These are phyloP conservation scores for Apiotrichum domesticum DNA, from an alignment of 1,284 basidiomycete genomes.

Conservation along the genomic window DNA sequence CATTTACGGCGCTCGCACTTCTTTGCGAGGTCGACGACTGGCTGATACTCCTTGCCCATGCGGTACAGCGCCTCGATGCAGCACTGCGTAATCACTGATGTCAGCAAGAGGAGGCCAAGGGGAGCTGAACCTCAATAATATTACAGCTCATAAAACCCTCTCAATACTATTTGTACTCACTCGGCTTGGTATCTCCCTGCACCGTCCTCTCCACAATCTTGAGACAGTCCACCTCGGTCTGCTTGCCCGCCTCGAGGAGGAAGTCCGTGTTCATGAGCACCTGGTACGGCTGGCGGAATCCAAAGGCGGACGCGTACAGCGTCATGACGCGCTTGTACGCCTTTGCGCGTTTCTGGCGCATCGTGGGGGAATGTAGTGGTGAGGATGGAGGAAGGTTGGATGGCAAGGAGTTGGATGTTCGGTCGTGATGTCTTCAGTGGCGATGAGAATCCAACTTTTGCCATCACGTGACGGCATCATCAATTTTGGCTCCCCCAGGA, in stretches of 20 bases:
- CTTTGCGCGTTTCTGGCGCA: conserved; percentile 91
- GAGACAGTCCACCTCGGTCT: conserved; percentile 56
- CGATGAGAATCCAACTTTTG: neutral
- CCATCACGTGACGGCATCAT: neutral
- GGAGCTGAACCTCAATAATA: too few species aligned
- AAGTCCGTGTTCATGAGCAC: conserved; percentile 80
- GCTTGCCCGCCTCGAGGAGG: conserved; percentile 61
- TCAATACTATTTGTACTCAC: conserved; percentile 53
- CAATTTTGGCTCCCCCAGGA: neutral
- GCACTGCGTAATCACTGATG: conserved; percentile 90
- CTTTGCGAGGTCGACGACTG: conserved; percentile 78
- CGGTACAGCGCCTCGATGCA: conserved; percentile 85
- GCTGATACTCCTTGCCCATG: conserved; percentile 63
- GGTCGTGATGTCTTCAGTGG: neutral
- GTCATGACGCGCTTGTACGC: conserved; percentile 86
- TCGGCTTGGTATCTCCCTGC: conserved; percentile 79
- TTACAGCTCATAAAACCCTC: too few species aligned
- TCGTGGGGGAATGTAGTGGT: conserved; percentile 38
- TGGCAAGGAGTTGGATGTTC: neutral
- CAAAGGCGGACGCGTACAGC: conserved; percentile 74
- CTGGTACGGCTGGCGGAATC: conserved; percentile 86
- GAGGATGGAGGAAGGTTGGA: neutral
- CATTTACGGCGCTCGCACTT: conserved; percentile 87
- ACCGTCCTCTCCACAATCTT: conserved; percentile 68
- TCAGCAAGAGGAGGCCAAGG: neutral